These are phyloP conservation scores for Spathaspora sp. DNA, from an alignment of 805 yeast species.

Conservation along the genomic window DNA sequence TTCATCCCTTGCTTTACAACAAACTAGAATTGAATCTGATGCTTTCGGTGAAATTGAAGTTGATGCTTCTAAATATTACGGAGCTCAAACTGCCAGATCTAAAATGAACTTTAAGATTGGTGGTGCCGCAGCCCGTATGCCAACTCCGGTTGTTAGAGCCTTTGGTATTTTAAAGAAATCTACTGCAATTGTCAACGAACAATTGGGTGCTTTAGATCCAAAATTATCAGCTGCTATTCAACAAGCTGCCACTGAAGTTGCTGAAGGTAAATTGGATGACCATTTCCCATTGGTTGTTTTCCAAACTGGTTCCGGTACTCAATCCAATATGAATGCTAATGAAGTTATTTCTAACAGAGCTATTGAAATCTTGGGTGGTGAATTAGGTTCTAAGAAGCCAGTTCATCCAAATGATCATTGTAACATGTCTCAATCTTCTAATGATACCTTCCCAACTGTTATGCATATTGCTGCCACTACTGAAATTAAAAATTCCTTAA, in stretches of 20 bases:
- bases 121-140: conserved; percentile 85
- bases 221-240: conserved; percentile 80
- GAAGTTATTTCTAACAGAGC: conserved; percentile 99
- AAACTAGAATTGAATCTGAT: conserved; percentile 77
- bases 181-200: conserved; percentile 85
- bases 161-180: conserved; percentile 94
- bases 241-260: conserved; percentile 93
- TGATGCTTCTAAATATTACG: conserved; percentile 86
- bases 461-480: conserved; percentile 99
- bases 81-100: conserved; percentile 97
- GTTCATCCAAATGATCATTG: conserved; percentile 99
- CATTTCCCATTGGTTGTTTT: conserved; percentile 98
- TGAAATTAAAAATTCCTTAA: conserved; percentile 69
- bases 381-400: conserved; percentile 84
- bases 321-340: conserved; percentile 98
- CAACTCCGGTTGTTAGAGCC: conserved; percentile 84
- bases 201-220: conserved; percentile 78
- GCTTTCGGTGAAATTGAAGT: conserved; percentile 97
- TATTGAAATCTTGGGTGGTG: conserved; percentile 91
- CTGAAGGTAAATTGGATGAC: conserved; percentile 84
- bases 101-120: conserved; percentile 94
- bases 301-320: conserved; percentile 99
- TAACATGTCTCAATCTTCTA: conserved; percentile 97
- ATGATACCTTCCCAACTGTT: conserved; percentile 98
- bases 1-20: conserved; percentile 18